Evolutionary conservation across 1,284 basidiomycete species (phyloP).

Genomic region (Erythrobasidium hasegawianum): DNA sequence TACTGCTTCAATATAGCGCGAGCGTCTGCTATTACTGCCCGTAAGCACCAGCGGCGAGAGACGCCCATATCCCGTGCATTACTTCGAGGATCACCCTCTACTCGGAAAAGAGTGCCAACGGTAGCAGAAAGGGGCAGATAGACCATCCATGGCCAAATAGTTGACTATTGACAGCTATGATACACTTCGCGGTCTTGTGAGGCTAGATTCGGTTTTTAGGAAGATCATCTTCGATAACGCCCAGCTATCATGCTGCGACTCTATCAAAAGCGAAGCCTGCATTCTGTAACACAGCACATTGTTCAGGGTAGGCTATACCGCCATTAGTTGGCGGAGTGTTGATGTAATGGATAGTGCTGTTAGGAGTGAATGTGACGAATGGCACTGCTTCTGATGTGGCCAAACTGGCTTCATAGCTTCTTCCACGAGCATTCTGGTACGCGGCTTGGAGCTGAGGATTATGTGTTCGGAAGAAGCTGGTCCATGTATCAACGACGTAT

Average conservation of each 20-base stretch:
- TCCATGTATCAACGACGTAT: slow-evolving; percentile 34
- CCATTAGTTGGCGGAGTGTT: slow-evolving; percentile 26
- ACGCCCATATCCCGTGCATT: too few relatives aligned
- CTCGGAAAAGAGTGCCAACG: too few relatives aligned
- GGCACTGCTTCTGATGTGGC: slow-evolving; percentile 6
- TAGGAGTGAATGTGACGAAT: slow-evolving; percentile 9
- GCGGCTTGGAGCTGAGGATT: slow-evolving; percentile 23
- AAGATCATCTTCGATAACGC: too few relatives aligned
- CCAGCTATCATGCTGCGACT: not conserved
- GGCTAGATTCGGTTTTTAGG: too few relatives aligned
- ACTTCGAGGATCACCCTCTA: too few relatives aligned
- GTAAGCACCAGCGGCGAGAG: too few relatives aligned
- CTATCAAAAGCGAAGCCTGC: slow-evolving; percentile 34
- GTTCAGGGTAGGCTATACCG: slow-evolving; percentile 7
- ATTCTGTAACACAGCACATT: slow-evolving; percentile 17
- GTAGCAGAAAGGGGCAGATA: too few relatives aligned
- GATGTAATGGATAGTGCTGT: slow-evolving; percentile 29
- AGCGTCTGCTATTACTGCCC: too few relatives aligned
- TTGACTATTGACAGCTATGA: too few relatives aligned
- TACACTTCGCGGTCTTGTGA: too few relatives aligned
- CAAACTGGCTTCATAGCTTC: slow-evolving; percentile 27
- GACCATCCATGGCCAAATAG: too few relatives aligned
- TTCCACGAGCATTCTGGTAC: slow-evolving; percentile 27
- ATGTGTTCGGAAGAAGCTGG: slow-evolving; percentile 30
- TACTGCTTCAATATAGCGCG: too few relatives aligned